Evolutionary conservation across 2,329 filamentous ascomycete species (phyloP), one percentile per base, ranked within the genome.

Genomic region (Fusarium sp.): DNA sequence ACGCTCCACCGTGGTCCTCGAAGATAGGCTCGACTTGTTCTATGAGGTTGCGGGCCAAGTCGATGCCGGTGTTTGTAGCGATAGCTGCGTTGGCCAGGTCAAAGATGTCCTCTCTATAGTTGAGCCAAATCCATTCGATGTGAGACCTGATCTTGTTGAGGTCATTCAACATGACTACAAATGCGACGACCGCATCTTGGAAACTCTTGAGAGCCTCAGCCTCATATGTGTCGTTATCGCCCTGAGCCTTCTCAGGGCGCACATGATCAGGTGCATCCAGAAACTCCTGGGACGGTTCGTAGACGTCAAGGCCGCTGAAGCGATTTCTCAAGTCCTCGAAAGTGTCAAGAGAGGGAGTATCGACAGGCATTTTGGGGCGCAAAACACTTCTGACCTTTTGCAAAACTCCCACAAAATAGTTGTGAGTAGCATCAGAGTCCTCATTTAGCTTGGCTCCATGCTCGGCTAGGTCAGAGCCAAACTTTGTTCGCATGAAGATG

Each of bases 31-130:
- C 10, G 1, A 77, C 69, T 2, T 78, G 74, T 1, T 77, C 72
- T 33, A 76, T 78, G 49, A 80, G 58, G 27, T 71, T 66, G 4
- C 74, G 71, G 3, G 75, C 77, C 3, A 82, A 69, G 9, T 74
- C 70, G 15, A 79, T 71, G 14, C 76, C 78, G 3, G 78, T 79
- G 39, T 81, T 77, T 13, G 79, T 79, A 0, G 78, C 74, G 20
- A 81, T 56, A n/a, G 79, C 76, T 2, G 75, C 49, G 59, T 46
- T 77, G 76, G 33, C 69, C 69, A 4, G 51, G 42, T 43, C 77
- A 11, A 14, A 13, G 29, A 31, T 14, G 13, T 5, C 10, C 4
- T 31, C 13, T 10, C 11, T 10, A 25, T 25, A 25, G 23, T 25
- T 25, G 23, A 25, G 23, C 29, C 29, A 31, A 11, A 31, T 31